Conservation (phyloP, 2,329 filamentous ascomycete genomes). For the Tolypocladium tropicale region DNA sequence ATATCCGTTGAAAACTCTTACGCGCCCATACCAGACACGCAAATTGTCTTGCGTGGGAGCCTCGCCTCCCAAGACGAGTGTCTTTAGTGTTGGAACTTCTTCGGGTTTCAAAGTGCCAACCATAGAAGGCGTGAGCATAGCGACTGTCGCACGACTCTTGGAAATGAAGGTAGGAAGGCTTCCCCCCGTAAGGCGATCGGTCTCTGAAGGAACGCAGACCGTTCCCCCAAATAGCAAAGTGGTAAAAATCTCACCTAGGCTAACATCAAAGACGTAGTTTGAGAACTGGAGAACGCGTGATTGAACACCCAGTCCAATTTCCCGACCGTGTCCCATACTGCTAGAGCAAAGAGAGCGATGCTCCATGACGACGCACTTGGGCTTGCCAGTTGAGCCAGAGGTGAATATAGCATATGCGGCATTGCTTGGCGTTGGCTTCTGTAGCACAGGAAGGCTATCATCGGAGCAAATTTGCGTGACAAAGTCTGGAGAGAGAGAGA, state of each 20-base stretch:
- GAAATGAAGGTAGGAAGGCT: slow-evolving; percentile 3
- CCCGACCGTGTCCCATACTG: slow-evolving; percentile 34
- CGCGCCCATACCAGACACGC: slow-evolving; percentile 7
- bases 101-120: slow-evolving; percentile 7
- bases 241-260: slow-evolving; percentile 19
- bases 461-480: background rate
- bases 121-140: slow-evolving; percentile 10
- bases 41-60: slow-evolving; percentile 2
- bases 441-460: background rate
- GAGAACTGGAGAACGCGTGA: slow-evolving; percentile 45
- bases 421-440: background rate
- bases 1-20: slow-evolving; percentile 8
- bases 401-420: slow-evolving; percentile 16
- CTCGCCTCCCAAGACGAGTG: slow-evolving; percentile 7
- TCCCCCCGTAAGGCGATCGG: background rate
- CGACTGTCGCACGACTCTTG: slow-evolving; percentile 1
- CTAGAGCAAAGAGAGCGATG: slow-evolving; percentile 45
- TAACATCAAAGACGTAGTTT: slow-evolving; percentile 39
- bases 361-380: slow-evolving; percentile 16
- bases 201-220: slow-evolving; percentile 12
- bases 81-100: slow-evolving; percentile 5
- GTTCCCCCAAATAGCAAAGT: slow-evolving; percentile 10
- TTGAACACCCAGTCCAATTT: slow-evolving; percentile 31
- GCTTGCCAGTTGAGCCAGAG: slow-evolving; percentile 15
- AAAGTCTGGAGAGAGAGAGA: background rate